Evolutionary conservation across 2,329 filamentous ascomycete genomes (phyloP).

Genomic region (Penicillium fuscoglaucum): DNA sequence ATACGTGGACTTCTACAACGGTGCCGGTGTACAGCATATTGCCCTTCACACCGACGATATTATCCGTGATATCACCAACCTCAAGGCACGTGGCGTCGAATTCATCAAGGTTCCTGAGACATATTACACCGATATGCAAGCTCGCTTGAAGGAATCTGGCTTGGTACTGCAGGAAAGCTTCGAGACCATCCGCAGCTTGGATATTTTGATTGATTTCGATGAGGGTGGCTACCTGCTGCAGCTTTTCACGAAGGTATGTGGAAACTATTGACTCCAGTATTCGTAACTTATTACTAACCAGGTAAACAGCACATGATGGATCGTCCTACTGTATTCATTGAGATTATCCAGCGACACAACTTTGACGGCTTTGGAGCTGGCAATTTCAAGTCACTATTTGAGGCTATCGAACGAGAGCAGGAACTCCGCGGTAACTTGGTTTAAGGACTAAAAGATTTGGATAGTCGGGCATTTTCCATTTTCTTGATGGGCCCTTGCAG

Average conservation of each 20-base stretch:
- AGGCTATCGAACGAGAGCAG: slow-evolving; percentile 94
- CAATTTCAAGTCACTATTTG: slow-evolving; percentile 93
- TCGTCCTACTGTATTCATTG: slow-evolving; percentile 90
- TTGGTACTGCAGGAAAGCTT: slow-evolving; percentile 74
- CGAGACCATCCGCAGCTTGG: slow-evolving; percentile 70
- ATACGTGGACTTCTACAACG: slow-evolving; percentile 85
- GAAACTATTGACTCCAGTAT: neutral
- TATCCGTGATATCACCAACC: slow-evolving; percentile 70
- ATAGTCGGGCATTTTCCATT: neutral
- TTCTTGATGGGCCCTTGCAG: neutral
- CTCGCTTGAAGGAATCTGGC: slow-evolving; percentile 65
- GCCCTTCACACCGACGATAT: slow-evolving; percentile 82
- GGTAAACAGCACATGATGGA: slow-evolving; percentile 72
- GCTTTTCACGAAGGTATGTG: slow-evolving; percentile 66
- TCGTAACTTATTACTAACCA: slow-evolving; percentile 2
- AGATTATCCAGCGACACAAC: slow-evolving; percentile 90
- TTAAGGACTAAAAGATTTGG: slow-evolving; percentile 15
- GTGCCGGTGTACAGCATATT: slow-evolving; percentile 90
- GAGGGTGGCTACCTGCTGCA: slow-evolving; percentile 81
- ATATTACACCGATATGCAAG: slow-evolving; percentile 78
- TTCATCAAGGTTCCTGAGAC: slow-evolving; percentile 88
- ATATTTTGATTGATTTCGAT: slow-evolving; percentile 94
- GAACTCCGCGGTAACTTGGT: slow-evolving; percentile 76
- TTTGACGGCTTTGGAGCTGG: slow-evolving; percentile 92
- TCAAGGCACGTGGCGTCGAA: slow-evolving; percentile 84